Evolutionary conservation across 2,329 filamentous ascomycete genomes (phyloP).

Genomic region (Septoria linicola): DNA sequence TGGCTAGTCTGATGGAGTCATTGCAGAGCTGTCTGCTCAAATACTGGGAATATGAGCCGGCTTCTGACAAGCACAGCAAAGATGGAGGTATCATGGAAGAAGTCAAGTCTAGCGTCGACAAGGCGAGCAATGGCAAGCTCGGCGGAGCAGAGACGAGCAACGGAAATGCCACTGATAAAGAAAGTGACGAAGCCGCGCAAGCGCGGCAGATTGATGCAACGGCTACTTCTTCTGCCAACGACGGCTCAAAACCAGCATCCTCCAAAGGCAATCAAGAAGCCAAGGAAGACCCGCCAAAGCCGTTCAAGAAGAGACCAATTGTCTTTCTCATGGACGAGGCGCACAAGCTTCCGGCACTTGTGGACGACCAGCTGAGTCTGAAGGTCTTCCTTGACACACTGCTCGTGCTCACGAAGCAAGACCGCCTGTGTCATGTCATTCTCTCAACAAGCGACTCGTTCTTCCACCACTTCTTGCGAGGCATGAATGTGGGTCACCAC

Average conservation of each 20-base stretch:
- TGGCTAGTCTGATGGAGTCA: slow-evolving; percentile 25
- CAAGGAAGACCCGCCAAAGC: slow-evolving; percentile 3
- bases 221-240: background rate
- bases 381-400: slow-evolving; percentile 26
- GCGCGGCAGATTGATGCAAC: slow-evolving; percentile 15
- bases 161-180: too few species aligned
- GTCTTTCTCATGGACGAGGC: slow-evolving; percentile 24
- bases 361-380: slow-evolving; percentile 20
- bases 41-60: slow-evolving; percentile 24
- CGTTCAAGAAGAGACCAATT: slow-evolving; percentile 21
- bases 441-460: slow-evolving; percentile 25
- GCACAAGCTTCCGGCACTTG: slow-evolving; percentile 23
- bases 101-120: background rate
- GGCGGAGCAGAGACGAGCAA: too few species aligned
- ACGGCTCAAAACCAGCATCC: background rate
- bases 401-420: slow-evolving; percentile 25
- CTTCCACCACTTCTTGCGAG: slow-evolving; percentile 25
- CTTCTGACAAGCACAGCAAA: background rate
- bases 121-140: too few species aligned
- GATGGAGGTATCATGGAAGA: background rate
- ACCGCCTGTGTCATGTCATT: slow-evolving; percentile 24
- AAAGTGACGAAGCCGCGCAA: background rate
- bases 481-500: slow-evolving; percentile 27
- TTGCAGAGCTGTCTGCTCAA: slow-evolving; percentile 24
- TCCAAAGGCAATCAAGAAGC: background rate